Conservation (phyloP, 2,329 filamentous ascomycete species). For the Setomelanomma holmii region DNA sequence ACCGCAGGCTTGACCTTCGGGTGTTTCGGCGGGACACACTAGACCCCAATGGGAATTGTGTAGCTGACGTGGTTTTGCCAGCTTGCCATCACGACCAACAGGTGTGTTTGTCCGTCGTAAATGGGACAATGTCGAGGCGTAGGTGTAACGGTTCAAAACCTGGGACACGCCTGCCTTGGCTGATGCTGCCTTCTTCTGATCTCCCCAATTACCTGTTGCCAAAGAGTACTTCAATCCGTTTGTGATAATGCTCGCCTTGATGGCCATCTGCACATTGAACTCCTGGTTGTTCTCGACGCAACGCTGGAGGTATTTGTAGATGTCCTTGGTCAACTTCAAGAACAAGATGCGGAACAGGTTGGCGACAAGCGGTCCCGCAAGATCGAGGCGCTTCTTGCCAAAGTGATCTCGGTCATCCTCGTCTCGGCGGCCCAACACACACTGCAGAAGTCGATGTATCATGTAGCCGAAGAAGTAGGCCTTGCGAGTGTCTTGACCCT, state of each 20-base stretch:
- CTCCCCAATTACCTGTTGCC: conserved; percentile 98
- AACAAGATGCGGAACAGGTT: conserved; percentile 94
- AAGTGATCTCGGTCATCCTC: conserved; percentile 98
- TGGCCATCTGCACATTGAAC: conserved; percentile 88
- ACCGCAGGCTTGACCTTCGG: conserved; percentile 97
- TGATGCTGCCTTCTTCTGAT: conserved; percentile 96
- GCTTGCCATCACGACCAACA: conserved; percentile 95
- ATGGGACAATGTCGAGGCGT: conserved; percentile 95
- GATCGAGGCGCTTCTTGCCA: conserved; percentile 95
- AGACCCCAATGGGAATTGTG: conserved; percentile 99
- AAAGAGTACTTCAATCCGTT: conserved; percentile 96
- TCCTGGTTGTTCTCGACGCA: conserved; percentile 89
- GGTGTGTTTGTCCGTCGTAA: conserved; percentile 96
- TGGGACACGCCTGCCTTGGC: conserved; percentile 97
- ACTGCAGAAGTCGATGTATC: conserved; percentile 95
- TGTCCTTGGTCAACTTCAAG: conserved; percentile 87
- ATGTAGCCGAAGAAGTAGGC: conserved; percentile 99
- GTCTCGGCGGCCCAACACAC: conserved; percentile 88
- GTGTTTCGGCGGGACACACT: conserved; percentile 96
- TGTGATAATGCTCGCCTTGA: conserved; percentile 89
- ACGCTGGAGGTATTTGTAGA: conserved; percentile 88
- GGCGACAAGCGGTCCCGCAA: conserved; percentile 93
- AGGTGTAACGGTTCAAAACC: conserved; percentile 97
- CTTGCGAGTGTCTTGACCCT: conserved; percentile 94
- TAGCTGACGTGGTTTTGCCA: conserved; percentile 95